Evolutionary conservation across 2,329 filamentous ascomycete genomes (phyloP), one percentile per base, ranked within the genome.

Genomic region (Ceratocystis huliohia): DNA sequence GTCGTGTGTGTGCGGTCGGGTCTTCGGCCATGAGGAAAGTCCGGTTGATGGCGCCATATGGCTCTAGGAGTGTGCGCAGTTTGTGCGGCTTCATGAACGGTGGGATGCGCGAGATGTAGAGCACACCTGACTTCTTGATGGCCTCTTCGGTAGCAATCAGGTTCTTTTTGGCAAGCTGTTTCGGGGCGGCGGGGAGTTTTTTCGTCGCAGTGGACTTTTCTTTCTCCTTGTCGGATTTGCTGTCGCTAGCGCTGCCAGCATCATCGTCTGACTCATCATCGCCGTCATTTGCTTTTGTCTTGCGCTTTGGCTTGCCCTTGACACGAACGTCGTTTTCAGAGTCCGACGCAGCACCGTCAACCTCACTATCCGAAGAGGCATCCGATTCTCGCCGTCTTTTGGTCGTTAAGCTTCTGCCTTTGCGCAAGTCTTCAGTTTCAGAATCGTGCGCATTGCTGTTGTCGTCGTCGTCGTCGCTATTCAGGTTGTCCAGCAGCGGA

Each of bases 31-130:
- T 85, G 20, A 93, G 81, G 77, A 92, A 93, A 66, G 91, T 86
- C 71, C 88, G 86, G 72, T 88, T 88, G 72, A 93, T 84, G 48
- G 80, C 79, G 68, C 90, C 90, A 75, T 91, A 90, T 8, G 86
- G 87, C 69, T 86, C 81, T 65, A 94, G 83, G 15, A 91, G 84
- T 20, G 86, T 85, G 70, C 88, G 85, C 50, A 94, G 80, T 73
- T 92, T 92, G 64, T 81, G 78, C 5, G 89, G 89, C 72, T 91
- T 92, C 89, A 95, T 94, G 75, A 92, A 95, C 0, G 91, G 91
- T 3, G 91, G 90, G 69, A 94, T 84, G 68, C 90, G 85, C 3
- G 89, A 93, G 69, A 95, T 80, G 76, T 94, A 95, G 68, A 94
- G 80, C 13, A 95, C 88, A 69, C 90, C 90, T 0, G 88, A 91